Base-by-base conservation (phyloP, 2,329 filamentous ascomycete genomes). In the Paecilomyces sp. region DNA sequence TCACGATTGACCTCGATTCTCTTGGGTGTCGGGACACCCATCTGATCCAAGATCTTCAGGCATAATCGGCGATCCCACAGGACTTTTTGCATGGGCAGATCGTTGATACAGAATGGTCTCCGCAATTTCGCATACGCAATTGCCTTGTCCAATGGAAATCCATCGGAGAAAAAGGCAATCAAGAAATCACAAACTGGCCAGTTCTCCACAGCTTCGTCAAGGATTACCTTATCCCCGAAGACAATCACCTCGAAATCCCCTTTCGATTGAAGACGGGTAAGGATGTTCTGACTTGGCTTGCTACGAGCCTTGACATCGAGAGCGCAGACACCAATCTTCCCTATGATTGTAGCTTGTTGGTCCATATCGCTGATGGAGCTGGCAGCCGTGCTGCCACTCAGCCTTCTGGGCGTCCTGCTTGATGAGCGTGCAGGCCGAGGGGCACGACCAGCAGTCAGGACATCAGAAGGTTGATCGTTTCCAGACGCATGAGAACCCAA, bases 81-180 rank as follows among this genome's bases (percentile, higher is more conserved):
- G 5, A 99, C 86, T 74, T 95, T 92, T 74, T 99, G 94, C 91
- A 99, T 97, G 0, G 92, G 90, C 52, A 99, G 81, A 74, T 99
- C 93, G 71, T 99, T 99, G 70, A 99, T 92, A 71, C 93, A 97
- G 68, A 97, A 97, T 0, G 94, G 94, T 71, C 96, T 96, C 59
- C 94, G 87, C 11, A 96, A 84, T 69, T 92, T 91, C 62, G 92
- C 91, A 74, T 99, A 99, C 34, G 92, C 91, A 67, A 99, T 96
- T 4, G 95, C 94, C 73, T 99, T 99, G 65, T 97, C 92, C 54
- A 99, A 79, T 0, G 94, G 94, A 66, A 99, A 99, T 0, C 94
- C 94, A 73, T 97, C 93, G 0, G 93, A 97, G 76, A 97, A 99
- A 78, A 99, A 99, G 2, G 92, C 96, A 69, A 99, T 96, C 59